phyloP scores from a whole-genome alignment of 1,284 basidiomycete genomes.

The Farysia itapuensis region DNA sequence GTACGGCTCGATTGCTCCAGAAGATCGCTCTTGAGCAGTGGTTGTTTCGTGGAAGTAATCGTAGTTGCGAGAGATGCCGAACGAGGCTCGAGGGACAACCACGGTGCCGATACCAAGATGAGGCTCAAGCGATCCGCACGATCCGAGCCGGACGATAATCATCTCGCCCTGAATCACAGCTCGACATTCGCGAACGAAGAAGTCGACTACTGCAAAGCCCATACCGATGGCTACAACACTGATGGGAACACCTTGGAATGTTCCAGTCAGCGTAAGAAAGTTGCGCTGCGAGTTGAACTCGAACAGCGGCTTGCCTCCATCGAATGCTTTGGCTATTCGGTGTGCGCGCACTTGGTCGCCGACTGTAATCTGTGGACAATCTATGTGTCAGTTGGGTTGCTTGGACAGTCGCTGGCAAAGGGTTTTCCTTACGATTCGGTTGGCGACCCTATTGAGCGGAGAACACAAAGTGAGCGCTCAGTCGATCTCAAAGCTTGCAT shows the following conservation, averaged over 20 bases:
- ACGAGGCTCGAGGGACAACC: constrained; percentile 70
- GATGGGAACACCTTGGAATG: constrained; percentile 70
- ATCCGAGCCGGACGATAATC: constrained; percentile 63
- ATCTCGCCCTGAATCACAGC: constrained; percentile 77
- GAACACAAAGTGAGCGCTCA: too few species aligned
- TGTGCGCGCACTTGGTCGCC: constrained; percentile 73
- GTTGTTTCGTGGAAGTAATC: constrained; percentile 65
- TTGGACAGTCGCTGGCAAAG: not conserved
- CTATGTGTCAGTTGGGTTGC: too few species aligned
- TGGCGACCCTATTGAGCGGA: constrained; percentile 69
- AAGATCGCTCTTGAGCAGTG: constrained; percentile 14
- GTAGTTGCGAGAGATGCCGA: constrained; percentile 73
- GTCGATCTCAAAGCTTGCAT: too few species aligned
- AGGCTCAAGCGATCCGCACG: constrained; percentile 72
- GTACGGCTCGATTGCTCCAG: constrained; percentile 64
- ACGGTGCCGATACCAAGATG: constrained; percentile 71
- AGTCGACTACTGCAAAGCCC: constrained; percentile 68
- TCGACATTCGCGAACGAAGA: constrained; percentile 77
- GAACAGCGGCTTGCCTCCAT: constrained; percentile 65
- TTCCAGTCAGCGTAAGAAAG: constrained; percentile 77
- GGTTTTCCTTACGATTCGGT: constrained; percentile 65
- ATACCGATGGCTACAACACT: constrained; percentile 80
- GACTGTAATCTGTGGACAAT: constrained; percentile 70
- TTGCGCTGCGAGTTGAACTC: constrained; percentile 72
- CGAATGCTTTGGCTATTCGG: constrained; percentile 68